Conservation (phyloP, 164 flowering plant genomes). For the Stephania yunnanensis region DNA sequence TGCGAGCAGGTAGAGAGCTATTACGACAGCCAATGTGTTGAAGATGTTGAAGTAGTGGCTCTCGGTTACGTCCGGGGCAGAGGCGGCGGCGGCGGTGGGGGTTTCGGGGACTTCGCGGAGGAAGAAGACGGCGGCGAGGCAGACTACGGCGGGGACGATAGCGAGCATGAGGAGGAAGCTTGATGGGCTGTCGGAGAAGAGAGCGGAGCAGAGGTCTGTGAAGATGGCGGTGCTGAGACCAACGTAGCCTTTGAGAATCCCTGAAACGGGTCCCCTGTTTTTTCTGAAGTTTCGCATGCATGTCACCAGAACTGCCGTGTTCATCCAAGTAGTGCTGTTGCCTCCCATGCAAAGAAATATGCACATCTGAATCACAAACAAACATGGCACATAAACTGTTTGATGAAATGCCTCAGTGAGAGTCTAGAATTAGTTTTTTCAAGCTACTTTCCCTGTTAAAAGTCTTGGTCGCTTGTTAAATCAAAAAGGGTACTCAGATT, state of each 20-base stretch:
- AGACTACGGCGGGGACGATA: slow-evolving; percentile 51
- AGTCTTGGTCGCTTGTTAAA: no score
- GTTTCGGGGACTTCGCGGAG: slow-evolving; percentile 57
- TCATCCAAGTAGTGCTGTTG: slow-evolving; percentile 97
- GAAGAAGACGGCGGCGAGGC: slow-evolving; percentile 55
- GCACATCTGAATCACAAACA: slow-evolving; percentile 48
- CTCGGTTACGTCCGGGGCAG: slow-evolving; percentile 23
- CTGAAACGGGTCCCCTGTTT: slow-evolving; percentile 82
- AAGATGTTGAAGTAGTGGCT: slow-evolving; percentile 27
- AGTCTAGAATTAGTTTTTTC: not conserved
- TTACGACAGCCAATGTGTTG: slow-evolving; percentile 29
- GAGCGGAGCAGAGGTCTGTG: slow-evolving; percentile 64
- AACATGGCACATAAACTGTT: not conserved
- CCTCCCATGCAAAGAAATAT: slow-evolving; percentile 85
- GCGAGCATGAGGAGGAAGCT: slow-evolving; percentile 62
- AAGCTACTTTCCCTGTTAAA: not conserved
- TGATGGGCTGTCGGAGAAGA: slow-evolving; percentile 56
- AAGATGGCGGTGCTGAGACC: slow-evolving; percentile 90
- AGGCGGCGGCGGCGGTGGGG: not conserved
- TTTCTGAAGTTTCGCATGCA: slow-evolving; percentile 74
- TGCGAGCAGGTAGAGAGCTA: slow-evolving; percentile 35
- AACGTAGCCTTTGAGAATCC: slow-evolving; percentile 75
- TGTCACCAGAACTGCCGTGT: slow-evolving; percentile 82
- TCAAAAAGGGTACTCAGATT: no score
- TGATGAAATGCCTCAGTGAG: slow-evolving; percentile 11